Evolutionary conservation across 2,329 filamentous ascomycete species (phyloP).

Genomic region (Monosporascus ibericus): DNA sequence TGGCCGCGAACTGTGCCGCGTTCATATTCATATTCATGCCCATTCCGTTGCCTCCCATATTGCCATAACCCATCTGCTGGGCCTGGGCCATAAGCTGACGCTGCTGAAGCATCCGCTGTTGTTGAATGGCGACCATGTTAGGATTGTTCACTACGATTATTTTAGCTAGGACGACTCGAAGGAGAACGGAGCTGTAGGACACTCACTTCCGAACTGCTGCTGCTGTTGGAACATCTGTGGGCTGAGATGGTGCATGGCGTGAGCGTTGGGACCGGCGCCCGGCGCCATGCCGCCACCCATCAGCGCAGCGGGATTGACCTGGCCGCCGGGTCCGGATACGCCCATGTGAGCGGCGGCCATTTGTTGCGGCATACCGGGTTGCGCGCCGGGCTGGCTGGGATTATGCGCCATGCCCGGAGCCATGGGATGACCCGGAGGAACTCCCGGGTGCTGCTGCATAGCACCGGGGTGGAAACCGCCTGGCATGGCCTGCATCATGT

Average conservation of each 20-base stretch:
- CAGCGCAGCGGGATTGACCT: slow-evolving; percentile 67
- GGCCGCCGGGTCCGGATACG: slow-evolving; percentile 64
- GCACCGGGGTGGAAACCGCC: slow-evolving; percentile 57
- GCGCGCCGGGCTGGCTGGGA: slow-evolving; percentile 62
- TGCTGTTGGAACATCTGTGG: slow-evolving; percentile 52
- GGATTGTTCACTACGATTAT: slow-evolving; percentile 23
- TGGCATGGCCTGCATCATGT: slow-evolving; percentile 68
- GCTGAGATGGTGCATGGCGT: slow-evolving; percentile 67
- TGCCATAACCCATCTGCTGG: slow-evolving; percentile 23
- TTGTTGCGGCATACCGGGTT: slow-evolving; percentile 63
- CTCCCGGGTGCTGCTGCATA: slow-evolving; percentile 66
- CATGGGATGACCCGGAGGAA: slow-evolving; percentile 59
- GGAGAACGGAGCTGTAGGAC: neutral
- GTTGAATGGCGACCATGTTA: slow-evolving; percentile 21
- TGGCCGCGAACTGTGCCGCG: slow-evolving; percentile 33
- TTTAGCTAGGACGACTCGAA: slow-evolving; percentile 2
- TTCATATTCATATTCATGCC: slow-evolving; percentile 35
- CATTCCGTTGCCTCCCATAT: slow-evolving; percentile 24
- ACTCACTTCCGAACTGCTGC: slow-evolving; percentile 29
- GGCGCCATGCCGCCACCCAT: slow-evolving; percentile 73
- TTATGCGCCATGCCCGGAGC: slow-evolving; percentile 59
- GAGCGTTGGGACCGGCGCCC: slow-evolving; percentile 57
- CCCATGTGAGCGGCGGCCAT: slow-evolving; percentile 59
- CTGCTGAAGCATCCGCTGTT: slow-evolving; percentile 19
- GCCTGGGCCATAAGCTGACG: slow-evolving; percentile 23